Conservation (phyloP, 225 moss, liverwort and hornwort genomes). For the Anthoceros angustus region DNA sequence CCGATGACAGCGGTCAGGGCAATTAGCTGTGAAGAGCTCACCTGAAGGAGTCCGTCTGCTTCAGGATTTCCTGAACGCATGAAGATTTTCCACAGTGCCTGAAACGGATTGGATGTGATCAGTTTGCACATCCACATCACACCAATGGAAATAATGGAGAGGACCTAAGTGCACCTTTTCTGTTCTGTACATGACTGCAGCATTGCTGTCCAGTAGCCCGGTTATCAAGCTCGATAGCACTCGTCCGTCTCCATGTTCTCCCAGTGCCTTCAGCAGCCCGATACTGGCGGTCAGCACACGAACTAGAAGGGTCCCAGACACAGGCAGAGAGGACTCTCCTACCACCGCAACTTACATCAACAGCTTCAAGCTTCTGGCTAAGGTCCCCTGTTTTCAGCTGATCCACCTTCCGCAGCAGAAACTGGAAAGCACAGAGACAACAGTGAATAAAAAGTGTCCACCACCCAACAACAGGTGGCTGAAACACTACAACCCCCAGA, state of each 20-base stretch:
- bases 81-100: slow-evolving; percentile 54
- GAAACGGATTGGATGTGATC: slow-evolving; percentile 6
- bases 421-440: slow-evolving; percentile 11
- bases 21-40: neutral
- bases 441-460: neutral
- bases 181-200: slow-evolving; percentile 34
- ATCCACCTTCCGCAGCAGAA: slow-evolving; percentile 37
- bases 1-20: neutral
- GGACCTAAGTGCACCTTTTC: slow-evolving; percentile 30
- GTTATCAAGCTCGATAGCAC: slow-evolving; percentile 29
- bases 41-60: slow-evolving; percentile 37
- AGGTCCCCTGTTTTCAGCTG: slow-evolving; percentile 40
- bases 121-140: neutral
- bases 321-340: neutral
- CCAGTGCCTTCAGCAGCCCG: slow-evolving; percentile 21
- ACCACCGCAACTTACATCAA: slow-evolving; percentile 18
- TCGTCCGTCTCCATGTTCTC: slow-evolving; percentile 39
- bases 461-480: no score
- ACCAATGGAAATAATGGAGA: neutral
- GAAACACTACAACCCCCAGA: no score
- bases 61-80: slow-evolving; percentile 40
- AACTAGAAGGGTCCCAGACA: neutral
- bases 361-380: slow-evolving; percentile 41
- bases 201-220: slow-evolving; percentile 37
- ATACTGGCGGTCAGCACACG: neutral